Percentiles rank a stretch among this genome's conserved stretches.
phyloP scores from a whole-genome alignment of 345 rosid species.

The Camelina laxa region DNA sequence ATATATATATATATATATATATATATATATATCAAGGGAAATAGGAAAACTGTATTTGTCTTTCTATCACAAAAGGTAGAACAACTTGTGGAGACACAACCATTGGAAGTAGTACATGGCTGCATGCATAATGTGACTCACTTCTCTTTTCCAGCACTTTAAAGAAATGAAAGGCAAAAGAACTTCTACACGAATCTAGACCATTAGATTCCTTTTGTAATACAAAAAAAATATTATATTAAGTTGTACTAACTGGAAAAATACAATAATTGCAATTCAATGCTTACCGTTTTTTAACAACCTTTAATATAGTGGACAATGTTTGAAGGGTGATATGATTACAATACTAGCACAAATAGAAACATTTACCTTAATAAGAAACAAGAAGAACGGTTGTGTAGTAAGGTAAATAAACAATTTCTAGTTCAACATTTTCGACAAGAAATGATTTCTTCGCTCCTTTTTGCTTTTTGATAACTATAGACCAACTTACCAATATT shows the following conservation, averaged over 20 bases:
- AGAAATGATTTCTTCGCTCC: too few species aligned
- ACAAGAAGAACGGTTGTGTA: neutral
- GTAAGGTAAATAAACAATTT: neutral
- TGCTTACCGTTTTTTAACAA: neutral
- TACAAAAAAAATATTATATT: neutral
- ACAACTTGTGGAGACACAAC: conserved; percentile 38
- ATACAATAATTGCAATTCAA: neutral
- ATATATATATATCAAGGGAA: neutral
- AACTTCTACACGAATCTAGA: conserved; percentile 31
- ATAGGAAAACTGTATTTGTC: neutral
- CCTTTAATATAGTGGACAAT: neutral
- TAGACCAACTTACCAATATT: neutral
- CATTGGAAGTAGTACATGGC: conserved; percentile 25
- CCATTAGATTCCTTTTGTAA: conserved; percentile 11
- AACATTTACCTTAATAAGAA: neutral
- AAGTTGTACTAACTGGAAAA: neutral
- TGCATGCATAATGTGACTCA: conserved; percentile 43
- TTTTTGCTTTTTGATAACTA: too few species aligned
- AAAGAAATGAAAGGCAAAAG: conserved; percentile 4
- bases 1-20: too few species aligned
- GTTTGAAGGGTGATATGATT: neutral
- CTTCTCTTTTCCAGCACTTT: conserved; percentile 29
- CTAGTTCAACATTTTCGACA: neutral
- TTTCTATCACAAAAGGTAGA: conserved; percentile 11
- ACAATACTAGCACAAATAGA: neutral